Conservation (phyloP, 768 basidiomycete genomes). For the Hebeloma cylindrosporum region DNA sequence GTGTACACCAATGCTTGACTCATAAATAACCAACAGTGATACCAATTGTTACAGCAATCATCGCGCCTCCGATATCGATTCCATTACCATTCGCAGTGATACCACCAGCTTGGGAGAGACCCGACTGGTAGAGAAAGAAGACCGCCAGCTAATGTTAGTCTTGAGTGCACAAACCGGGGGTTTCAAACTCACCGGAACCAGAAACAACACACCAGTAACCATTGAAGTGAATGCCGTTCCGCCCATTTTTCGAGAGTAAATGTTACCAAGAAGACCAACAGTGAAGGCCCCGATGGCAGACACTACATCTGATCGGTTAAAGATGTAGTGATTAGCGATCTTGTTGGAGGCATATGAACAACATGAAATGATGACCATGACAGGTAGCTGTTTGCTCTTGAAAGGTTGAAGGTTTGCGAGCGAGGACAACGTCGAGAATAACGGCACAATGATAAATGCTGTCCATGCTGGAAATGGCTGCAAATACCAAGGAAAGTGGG, state of each 20-base stretch:
- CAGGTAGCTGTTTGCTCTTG: conserved; percentile 65
- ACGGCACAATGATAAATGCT: conserved; percentile 71
- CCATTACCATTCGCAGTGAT: conserved; percentile 79
- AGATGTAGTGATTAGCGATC: conserved; percentile 81
- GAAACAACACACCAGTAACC: conserved; percentile 86
- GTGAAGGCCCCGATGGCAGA: conserved; percentile 86
- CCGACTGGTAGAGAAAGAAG: conserved; percentile 57
- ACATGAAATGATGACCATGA: conserved; percentile 87
- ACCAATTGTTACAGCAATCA: conserved; percentile 89
- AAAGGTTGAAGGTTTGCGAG: conserved; percentile 79
- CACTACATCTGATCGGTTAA: conserved; percentile 81
- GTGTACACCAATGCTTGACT: conserved; percentile 86
- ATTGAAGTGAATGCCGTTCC: conserved; percentile 90
- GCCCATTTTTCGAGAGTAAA: conserved; percentile 78
- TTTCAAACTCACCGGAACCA: conserved; percentile 69
- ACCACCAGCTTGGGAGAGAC: conserved; percentile 83
- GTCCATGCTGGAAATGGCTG: conserved; percentile 82
- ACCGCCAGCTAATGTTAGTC: conserved; percentile 5
- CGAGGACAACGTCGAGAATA: conserved; percentile 70
- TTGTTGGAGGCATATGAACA: conserved; percentile 78
- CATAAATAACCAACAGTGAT: conserved; percentile 88
- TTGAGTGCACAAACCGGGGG: background rate
- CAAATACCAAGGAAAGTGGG: conserved; percentile 70
- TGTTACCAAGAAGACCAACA: conserved; percentile 74
- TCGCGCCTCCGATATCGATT: conserved; percentile 83